Evolutionary conservation across 345 rosid species (phyloP).

Genomic region (Murraya koenigii): DNA sequence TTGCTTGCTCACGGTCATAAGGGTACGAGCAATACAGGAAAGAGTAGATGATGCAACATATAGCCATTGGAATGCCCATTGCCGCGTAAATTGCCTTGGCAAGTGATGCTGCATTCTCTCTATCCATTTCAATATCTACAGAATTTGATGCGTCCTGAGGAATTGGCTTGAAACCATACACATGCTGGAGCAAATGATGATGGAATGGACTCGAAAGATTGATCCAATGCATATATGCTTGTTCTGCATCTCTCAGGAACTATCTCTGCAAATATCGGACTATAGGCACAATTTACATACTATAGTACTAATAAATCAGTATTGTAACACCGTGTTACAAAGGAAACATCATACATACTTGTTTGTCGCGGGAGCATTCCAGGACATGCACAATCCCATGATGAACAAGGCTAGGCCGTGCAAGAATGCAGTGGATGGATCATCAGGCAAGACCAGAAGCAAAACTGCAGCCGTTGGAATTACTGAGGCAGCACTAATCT

Average conservation of each 20-base stretch:
- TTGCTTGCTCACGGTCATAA: conserved; percentile 64
- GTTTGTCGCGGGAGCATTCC: conserved; percentile 74
- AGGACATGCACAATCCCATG: conserved; percentile 59
- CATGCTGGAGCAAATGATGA: conserved; percentile 85
- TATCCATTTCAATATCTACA: conserved; percentile 50
- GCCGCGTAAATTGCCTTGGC: conserved; percentile 76
- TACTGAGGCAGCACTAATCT: conserved; percentile 53
- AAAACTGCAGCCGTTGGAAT: conserved; percentile 61
- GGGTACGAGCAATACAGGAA: conserved; percentile 76
- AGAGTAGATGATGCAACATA: conserved; percentile 72
- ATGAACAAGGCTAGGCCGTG: conserved; percentile 48
- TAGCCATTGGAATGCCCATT: conserved; percentile 68
- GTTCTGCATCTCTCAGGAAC: conserved; percentile 79
- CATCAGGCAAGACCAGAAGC: conserved; percentile 53
- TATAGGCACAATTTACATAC: conserved; percentile 23
- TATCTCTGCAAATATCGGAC: conserved; percentile 91
- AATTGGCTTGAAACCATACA: conserved; percentile 68
- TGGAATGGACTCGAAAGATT: conserved; percentile 67
- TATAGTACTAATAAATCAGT: not conserved
- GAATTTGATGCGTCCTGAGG: conserved; percentile 41
- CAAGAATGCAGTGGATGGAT: conserved; percentile 50
- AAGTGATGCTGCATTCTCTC: conserved; percentile 69
- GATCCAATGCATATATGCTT: conserved; percentile 70
- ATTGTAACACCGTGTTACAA: not conserved
- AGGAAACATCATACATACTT: conserved; percentile 26